Evolutionary conservation across 257 asterid genomes (phyloP), one percentile per base, ranked within the genome.

Genomic region (Nicotiana attenuata): DNA sequence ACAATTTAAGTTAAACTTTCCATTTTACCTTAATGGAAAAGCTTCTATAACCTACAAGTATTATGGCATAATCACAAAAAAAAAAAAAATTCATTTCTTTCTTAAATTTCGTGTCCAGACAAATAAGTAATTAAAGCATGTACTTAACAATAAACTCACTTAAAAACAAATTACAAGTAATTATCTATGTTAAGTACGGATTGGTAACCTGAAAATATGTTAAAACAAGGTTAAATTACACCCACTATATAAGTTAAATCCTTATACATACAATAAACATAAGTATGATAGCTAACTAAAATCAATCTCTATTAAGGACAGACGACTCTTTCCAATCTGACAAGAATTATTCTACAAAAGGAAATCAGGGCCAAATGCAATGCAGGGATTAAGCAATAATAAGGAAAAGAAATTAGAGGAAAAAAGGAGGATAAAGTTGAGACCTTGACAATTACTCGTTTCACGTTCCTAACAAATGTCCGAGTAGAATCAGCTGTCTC

Each of bases 401-500:
- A 66, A 66, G 52, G 76, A 19, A 31, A 67, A 67, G 50, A 69
- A 41, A 67, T 31, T 31, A 28, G 56, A 68, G 19, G 77, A n/a
- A 9, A 35, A 41, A 9, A 41, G 50, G 3, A 41, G 50, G 50
- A 41, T 41, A 41, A 41, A 2, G 56, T 67, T 68, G 78, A 69
- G 59, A 69, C 78, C 78, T 69, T 69, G 20, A 69, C 78, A 69
- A 69, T 69, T 1, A 69, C 33, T 41, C 78, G 78, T 41, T 69
- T 69, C 3, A 69, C 78, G 20, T 41, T 69, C 78, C 47, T 69
- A 20, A 69, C 78, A 69, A 69, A 69, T 69, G 33, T 19, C 19
- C 78, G 78, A 41, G 78, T 69, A 8, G 59, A 20, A 69, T 69
- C 78, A 41, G 15, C 59, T 11, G 78, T 69, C 20, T 41, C 78